phyloP scores from a whole-genome alignment of 805 yeast species.

The Priceomyces fermenticarens region DNA sequence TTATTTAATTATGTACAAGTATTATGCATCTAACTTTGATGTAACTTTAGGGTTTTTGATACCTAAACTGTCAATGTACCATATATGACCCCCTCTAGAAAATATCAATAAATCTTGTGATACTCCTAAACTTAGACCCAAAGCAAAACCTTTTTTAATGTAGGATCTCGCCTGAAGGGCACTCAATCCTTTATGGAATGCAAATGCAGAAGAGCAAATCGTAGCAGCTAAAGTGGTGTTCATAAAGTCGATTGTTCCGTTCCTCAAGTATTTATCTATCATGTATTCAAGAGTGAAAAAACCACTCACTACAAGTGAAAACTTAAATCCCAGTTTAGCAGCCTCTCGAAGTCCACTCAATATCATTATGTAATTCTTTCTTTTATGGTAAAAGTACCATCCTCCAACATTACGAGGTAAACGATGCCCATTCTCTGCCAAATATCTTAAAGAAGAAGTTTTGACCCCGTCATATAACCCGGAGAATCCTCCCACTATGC shows the following conservation, averaged over 20 bases:
- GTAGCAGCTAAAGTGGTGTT: constrained; percentile 62
- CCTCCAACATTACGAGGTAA: constrained; percentile 75
- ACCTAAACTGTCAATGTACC: constrained; percentile 51
- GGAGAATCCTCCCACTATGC: constrained; percentile 44
- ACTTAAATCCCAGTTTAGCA: constrained; percentile 30
- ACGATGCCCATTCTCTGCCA: constrained; percentile 81
- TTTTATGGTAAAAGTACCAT: constrained; percentile 85
- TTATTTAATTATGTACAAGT: neutral
- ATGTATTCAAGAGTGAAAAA: constrained; percentile 62
- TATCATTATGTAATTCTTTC: constrained; percentile 73
- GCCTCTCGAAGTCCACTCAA: constrained; percentile 53
- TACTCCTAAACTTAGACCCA: constrained; percentile 63
- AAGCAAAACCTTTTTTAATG: constrained; percentile 48
- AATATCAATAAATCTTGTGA: constrained; percentile 63
- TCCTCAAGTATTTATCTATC: constrained; percentile 44
- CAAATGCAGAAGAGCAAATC: constrained; percentile 50
- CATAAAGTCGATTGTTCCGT: constrained; percentile 56
- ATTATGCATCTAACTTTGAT: neutral
- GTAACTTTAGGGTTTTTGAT: constrained; percentile 12
- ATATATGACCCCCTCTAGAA: constrained; percentile 57
- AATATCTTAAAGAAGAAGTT: constrained; percentile 52
- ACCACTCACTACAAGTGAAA: constrained; percentile 42
- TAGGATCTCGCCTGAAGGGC: constrained; percentile 40
- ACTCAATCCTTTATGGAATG: constrained; percentile 42
- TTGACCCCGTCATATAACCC: constrained; percentile 65